phyloP scores from a whole-genome alignment of 306 rosid genomes.

The Gynostemma pentaphyllum region DNA sequence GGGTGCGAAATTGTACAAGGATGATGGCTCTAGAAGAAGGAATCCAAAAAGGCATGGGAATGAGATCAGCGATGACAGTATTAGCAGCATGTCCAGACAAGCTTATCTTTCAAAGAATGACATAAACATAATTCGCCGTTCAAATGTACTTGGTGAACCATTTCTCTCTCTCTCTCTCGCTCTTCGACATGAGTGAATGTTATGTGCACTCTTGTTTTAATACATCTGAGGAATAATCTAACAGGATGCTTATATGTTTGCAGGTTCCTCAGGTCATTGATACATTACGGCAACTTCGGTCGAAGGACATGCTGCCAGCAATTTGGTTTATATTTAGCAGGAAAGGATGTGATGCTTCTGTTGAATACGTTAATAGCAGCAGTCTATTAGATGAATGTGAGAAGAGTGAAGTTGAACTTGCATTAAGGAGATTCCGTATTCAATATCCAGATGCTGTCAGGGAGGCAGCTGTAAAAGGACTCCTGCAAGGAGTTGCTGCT shows the following conservation, averaged over 20 bases:
- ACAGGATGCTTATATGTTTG: not conserved
- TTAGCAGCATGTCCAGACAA: constrained; percentile 39
- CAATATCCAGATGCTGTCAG: constrained; percentile 91
- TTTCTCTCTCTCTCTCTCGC: not conserved
- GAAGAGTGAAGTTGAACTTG: constrained; percentile 72
- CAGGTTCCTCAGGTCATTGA: constrained; percentile 90
- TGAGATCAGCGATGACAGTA: constrained; percentile 40
- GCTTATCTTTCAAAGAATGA: constrained; percentile 74
- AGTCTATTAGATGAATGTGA: constrained; percentile 78
- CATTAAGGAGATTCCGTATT: constrained; percentile 76
- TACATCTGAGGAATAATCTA: not conserved
- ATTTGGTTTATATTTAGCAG: constrained; percentile 99
- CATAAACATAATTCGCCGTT: constrained; percentile 69
- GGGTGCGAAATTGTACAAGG: constrained; percentile 46
- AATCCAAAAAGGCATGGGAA: constrained; percentile 40
- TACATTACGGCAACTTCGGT: constrained; percentile 75
- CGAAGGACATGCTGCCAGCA: constrained; percentile 86
- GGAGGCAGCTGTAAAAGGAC: constrained; percentile 72
- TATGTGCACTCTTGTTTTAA: not conserved
- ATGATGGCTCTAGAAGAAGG: constrained; percentile 60
- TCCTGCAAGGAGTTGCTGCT: constrained; percentile 85
- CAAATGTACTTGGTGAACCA: constrained; percentile 28
- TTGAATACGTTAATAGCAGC: constrained; percentile 66
- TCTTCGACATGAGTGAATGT: not conserved
- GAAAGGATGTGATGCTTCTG: constrained; percentile 95